Base-by-base conservation (phyloP, 1,139 yeast species). In the Hyphopichia wangnamkhiaoensis region DNA sequence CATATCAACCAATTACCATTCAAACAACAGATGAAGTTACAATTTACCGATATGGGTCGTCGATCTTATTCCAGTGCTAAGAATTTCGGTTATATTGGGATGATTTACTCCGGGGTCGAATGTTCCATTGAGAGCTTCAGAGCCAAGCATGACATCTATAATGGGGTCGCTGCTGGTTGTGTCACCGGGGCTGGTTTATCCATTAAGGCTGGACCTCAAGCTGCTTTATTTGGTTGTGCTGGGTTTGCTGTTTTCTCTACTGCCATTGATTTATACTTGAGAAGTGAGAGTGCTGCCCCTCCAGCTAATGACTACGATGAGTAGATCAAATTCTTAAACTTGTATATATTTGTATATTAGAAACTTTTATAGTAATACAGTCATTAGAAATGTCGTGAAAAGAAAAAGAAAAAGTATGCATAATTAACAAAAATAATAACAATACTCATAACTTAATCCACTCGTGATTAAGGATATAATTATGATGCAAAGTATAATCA, bases 221-320 rank as follows among this genome's bases (percentile, higher is more conserved):
- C 96, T 23, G 95, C 96, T 0, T 53, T 81, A 25, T 63, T 91
- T 43, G 98, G 98, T 1, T 93, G 98, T 71, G 97, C 95, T 24
- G 98, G 98, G 12, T 93, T 93, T 70, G 98, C 98, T 13, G 96
- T 95, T 3, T 93, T 93, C 61, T 85, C 95, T 41, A 83, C 95
- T 8, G 98, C 98, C 7, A 85, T 93, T 47, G 98, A 93, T 60
- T 65, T 88, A 53, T 93, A 93, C 57, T 76, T 93, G 82, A 78
- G 91, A 54, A 81, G 89, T 52, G 98, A 93, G 52, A 78, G 86
- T 53, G 84, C 85, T 6, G 80, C 80, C 40, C 98, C 98, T 29
- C 97, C 98, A 19, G 59, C 73, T 37, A 84, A 87, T 55, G 98
- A 93, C 65, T 94, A 91, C 62, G 95, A 91, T 59, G 88, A 85